Base-by-base conservation (phyloP, 2,329 filamentous ascomycete genomes). In the Bipolaris zeicola region DNA sequence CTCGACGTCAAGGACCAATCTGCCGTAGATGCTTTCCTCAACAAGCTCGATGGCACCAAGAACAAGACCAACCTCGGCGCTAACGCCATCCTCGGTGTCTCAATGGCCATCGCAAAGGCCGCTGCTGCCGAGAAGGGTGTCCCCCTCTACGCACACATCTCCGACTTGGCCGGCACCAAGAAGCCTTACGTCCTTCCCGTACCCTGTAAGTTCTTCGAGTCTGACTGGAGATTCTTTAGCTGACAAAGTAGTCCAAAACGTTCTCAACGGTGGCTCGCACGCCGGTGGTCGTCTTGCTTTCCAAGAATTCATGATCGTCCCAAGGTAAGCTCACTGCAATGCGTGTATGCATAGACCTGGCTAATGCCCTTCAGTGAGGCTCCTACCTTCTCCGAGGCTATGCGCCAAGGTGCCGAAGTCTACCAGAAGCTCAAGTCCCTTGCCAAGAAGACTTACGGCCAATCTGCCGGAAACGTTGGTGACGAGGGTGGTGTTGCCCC, bases 401-500 rank as follows among this genome's bases (percentile, higher is more conserved):
- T 99, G 83, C 93, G 94, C 79, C 92, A 96, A 82, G 95, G 95
- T 80, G 82, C 94, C 72, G 95, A 99, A 83, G 92, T 97, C 74
- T 99, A 99, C 89, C 94, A 98, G 82, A 90, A 91, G 82, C 90
- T 99, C 74, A 99, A 99, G 90, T 75, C 85, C 73, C 87, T 98
- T 62, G 93, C 95, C 79, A 98, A 98, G 91, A 95, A 97, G 91
- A 95, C 91, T 87, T 99, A 99, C 80, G 95, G 95, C 77, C 94
- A 96, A 82, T 97, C 95, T 65, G 95, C 95, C 67, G 95, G 94
- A 79, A 99, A 99, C 80, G 95, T 99, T 68, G 95, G 95, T 82
- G 95, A 99, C 78, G 95, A 99, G 88, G 95, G 95, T 86, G 95
- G 95, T 89, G 95, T 99, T 76, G 95, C 95, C 71, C 95, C 95